Conservation (phyloP, 768 basidiomycete species). For the Panaeolus cyanescens region DNA sequence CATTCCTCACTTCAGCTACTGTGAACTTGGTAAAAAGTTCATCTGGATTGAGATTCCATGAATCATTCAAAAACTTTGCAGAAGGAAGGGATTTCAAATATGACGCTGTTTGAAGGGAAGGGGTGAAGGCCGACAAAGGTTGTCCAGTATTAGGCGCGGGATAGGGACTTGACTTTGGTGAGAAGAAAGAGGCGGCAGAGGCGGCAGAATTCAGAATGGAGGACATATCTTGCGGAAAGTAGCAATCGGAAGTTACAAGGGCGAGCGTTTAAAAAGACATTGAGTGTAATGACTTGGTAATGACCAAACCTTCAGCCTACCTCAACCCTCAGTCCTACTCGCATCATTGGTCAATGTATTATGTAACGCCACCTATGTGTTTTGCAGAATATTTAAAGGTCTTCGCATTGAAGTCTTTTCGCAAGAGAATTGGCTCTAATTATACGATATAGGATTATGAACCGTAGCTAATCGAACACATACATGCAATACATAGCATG, state of each 20-base stretch:
- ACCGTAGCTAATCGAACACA: not conserved
- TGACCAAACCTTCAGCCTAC: too few species aligned
- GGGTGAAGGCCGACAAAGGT: slow-evolving; percentile 8
- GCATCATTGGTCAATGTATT: not conserved
- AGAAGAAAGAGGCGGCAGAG: slow-evolving; percentile 20
- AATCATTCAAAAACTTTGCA: slow-evolving; percentile 22
- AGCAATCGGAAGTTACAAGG: not conserved
- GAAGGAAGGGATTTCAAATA: slow-evolving; percentile 11
- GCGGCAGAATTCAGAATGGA: slow-evolving; percentile 16
- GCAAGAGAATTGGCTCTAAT: not conserved
- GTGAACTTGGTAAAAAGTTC: slow-evolving; percentile 72
- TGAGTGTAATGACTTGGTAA: too few species aligned
- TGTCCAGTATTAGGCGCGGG: slow-evolving; percentile 6
- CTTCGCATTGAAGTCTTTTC: not conserved
- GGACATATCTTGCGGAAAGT: slow-evolving; percentile 8
- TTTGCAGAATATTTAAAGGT: too few species aligned
- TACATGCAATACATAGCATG: not conserved
- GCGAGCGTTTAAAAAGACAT: too few species aligned
- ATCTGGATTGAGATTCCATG: slow-evolving; percentile 57
- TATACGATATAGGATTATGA: not conserved
- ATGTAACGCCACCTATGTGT: slow-evolving; percentile 1
- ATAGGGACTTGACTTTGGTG: slow-evolving; percentile 22
- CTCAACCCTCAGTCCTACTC: too few species aligned
- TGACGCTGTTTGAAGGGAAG: slow-evolving; percentile 12
- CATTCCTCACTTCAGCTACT: slow-evolving; percentile 67